Percentiles rank a stretch among this genome's conserved stretches.
phyloP scores from a whole-genome alignment of 306 rosid species.

The Prunus persica region DNA sequence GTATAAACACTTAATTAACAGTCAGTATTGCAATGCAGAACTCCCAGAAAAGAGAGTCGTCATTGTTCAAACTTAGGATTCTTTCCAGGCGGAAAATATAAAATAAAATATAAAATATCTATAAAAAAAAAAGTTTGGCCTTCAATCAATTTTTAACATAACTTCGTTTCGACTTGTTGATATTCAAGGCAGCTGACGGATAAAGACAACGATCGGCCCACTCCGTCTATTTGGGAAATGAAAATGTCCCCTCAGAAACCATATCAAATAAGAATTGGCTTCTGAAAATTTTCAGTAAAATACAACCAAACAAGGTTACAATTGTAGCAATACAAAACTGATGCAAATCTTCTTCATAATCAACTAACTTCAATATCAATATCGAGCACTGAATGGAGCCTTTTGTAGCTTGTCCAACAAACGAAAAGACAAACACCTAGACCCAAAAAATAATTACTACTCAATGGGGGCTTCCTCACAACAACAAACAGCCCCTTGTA shows the following conservation, averaged over 20 bases:
- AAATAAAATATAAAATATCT: no score
- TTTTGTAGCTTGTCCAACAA: constrained; percentile 27
- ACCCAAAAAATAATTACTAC: neutral
- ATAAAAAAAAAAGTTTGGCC: no score
- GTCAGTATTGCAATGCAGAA: no score
- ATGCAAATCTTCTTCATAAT: constrained; percentile 29
- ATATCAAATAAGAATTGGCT: neutral
- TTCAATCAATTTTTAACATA: no score
- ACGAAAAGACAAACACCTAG: constrained; percentile 14
- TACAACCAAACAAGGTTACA: constrained; percentile 21
- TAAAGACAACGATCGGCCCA: no score
- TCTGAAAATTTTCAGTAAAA: neutral
- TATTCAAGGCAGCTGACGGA: neutral
- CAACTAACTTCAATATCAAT: constrained; percentile 11
- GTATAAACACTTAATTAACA: no score
- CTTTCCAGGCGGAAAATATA: no score
- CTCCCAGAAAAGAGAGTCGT: no score
- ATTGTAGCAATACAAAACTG: constrained; percentile 34
- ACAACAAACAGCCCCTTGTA: constrained; percentile 34
- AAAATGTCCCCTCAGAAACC: no score
- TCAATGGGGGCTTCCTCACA: constrained; percentile 35
- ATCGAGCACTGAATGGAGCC: constrained; percentile 14
- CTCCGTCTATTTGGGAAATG: no score
- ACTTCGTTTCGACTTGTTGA: no score
- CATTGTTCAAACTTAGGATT: no score